Base-by-base conservation (phyloP, 2,329 filamentous ascomycete genomes). In the Fusarium sp. region DNA sequence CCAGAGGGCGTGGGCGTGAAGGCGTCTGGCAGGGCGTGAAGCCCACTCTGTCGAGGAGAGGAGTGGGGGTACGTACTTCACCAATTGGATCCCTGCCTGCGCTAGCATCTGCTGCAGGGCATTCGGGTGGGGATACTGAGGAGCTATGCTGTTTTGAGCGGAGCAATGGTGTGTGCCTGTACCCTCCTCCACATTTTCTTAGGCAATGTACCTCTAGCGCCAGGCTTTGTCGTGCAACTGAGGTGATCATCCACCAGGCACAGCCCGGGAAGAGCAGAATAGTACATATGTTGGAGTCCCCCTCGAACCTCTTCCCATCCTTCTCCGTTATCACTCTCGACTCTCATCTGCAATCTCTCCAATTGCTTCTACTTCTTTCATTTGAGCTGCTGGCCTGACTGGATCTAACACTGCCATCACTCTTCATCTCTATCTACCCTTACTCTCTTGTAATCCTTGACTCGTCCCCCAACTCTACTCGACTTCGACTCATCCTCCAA, bases 41-140 rank as follows among this genome's bases (percentile, higher is more conserved):
- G 62, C 69, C 72, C 65, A 58, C 37, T 73, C 61, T 63, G 27
- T 64, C 50, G 54, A 72, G 50, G 52, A 64, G 37, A 72, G 50
- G 52, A 64, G 37, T 31, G 29, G 57, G 62, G 45, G 65, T 74
- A 78, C 74, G 76, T 75, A 74, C 71, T 62, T 33, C 62, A 57
- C 45, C 63, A 41, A 64, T 65, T 50, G 67, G 65, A 76, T 72
- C 69, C 67, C 67, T 69, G 67, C 64, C 60, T 67, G 60, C 74
- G 61, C 69, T 79, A 78, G 64, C 65, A 76, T 76, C 72, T 72
- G 71, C 77, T 80, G 78, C 78, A 80, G 79, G 79, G 78, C 77
- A 80, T 80, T 60, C 22, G 33, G 39, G 56, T 37, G 33, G 56
- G 56, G 56, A 37, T 62, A 64, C 67, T 72, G 60, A 69, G 41